These are phyloP conservation scores for Fusarium sp. DNA, from an alignment of 2,329 filamentous ascomycete genomes.

Conservation along the genomic window DNA sequence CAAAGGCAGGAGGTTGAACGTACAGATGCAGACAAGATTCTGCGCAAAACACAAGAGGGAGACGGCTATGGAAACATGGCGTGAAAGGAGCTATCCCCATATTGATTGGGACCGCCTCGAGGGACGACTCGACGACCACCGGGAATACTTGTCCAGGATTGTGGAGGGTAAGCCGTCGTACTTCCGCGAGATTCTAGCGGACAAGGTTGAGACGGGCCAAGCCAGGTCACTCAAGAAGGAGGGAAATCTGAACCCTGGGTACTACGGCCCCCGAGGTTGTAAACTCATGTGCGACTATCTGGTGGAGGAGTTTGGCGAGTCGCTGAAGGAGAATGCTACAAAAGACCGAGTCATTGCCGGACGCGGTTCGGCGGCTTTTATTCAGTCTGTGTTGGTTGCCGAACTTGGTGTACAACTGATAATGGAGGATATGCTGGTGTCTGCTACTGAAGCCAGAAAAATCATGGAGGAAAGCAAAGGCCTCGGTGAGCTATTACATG, in stretches of 20 bases:
- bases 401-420: conserved; percentile 73
- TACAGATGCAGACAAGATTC: conserved; percentile 73
- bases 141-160: conserved; percentile 69
- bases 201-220: conserved; percentile 69
- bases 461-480: conserved; percentile 77
- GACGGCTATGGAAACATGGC: conserved; percentile 65
- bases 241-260: conserved; percentile 78
- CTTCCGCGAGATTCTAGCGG: conserved; percentile 71
- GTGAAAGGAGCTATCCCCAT: conserved; percentile 73
- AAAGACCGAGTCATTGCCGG: conserved; percentile 76
- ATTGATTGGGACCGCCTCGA: conserved; percentile 79
- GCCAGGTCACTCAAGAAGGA: conserved; percentile 72
- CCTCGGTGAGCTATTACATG: conserved; percentile 77
- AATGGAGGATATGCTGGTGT: conserved; percentile 68
- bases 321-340: conserved; percentile 73
- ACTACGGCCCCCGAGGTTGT: conserved; percentile 85
- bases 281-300: conserved; percentile 80
- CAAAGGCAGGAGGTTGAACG: conserved; percentile 63
- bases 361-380: conserved; percentile 76
- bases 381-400: conserved; percentile 83
- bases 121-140: conserved; percentile 70
- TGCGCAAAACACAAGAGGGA: conserved; percentile 74
- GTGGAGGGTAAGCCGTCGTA: conserved; percentile 72
- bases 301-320: conserved; percentile 70
- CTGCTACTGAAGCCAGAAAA: conserved; percentile 60